Base-by-base conservation (phyloP, 805 yeast genomes). In the Lipomyces starkeyi region DNA sequence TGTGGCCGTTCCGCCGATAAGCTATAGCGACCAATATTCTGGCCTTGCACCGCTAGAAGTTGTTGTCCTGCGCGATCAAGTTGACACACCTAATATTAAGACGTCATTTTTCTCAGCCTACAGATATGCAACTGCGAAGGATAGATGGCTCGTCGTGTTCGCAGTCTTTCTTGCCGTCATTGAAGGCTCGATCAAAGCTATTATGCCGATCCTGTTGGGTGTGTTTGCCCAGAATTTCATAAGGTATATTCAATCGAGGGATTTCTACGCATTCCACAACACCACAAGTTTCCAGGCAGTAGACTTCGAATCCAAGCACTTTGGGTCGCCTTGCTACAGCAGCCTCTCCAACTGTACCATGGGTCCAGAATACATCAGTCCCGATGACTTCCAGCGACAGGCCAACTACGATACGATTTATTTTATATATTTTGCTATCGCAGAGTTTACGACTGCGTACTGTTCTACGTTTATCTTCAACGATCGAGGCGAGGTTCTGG, bases 391-490 rank as follows among this genome's bases (percentile, higher is more conserved):
- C 72, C 81, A 79, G 69, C 73, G 74, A 64, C 61, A 61, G n/a
- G 77, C 64, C 49, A 61, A 59, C 67, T 74, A 58, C n/a, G 49
- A 60, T 60, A 47, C 82, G 11, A 75, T 80, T 2, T 81, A 78
- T 66, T 80, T 80, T 54, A 75, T 80, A 27, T 77, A 80, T 64
- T 75, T 81, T 27, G 83, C 82, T 35, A 70, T 81, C 7, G 83
- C 78, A n/a, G 67, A 59, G 25, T 56, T 57, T 53, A 17, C 57
- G 22, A 32, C 65, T 43, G 58, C 79, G 7, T 74, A 73, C 54
- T 49, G 79, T 25, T 79, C 77, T 67, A 78, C 83, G 0, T 75
- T 65, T 64, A 70, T 81, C 25, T 78, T 78, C 35, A 80, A 78
- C 1, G 78, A 78, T 53, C 75, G 79, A 6, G 84, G 84, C 27